Base-by-base conservation (phyloP, 805 yeast species). In the Hanseniaspora occidentalis region DNA sequence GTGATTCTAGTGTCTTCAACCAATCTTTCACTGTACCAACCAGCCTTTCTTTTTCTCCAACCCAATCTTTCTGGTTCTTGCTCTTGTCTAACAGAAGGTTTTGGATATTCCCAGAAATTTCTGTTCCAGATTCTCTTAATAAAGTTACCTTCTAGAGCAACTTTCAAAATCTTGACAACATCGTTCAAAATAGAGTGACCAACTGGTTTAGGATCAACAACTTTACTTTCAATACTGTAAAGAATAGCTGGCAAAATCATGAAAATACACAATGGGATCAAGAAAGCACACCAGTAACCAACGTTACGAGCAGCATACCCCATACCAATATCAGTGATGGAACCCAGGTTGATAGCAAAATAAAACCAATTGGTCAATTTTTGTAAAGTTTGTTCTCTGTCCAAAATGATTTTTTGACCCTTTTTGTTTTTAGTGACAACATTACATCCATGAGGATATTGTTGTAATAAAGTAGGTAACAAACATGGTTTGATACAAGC, bases 401-500 rank as follows among this genome's bases (percentile, higher is more conserved):
- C 85, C 18, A 72, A 58, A 49, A 80, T 75, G 24, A 82, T 86
- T 38, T 69, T 68, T 53, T 76, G 78, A 43, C 94, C 94, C 21
- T 66, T 54, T 48, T 71, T 69, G 3, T 70, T 72, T 31, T 33
- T 40, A 42, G 84, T 73, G 39, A 70, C 74, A 46, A 76, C 80
- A 49, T 70, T 67, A 43, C 71, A 64, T 54, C 75, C 71, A 35
- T 79, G 77, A 54, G 72, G 76, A 60, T 79, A 84, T 52, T 79
- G 84, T 58, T 85, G 88, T 55, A 83, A 75, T 54, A 83, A 66
- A 21, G 57, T 60, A 4, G 85, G 73, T 23, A 82, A 76, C 66
- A 54, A 44, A 50, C 82, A 81, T 34, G 86, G 69, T 57, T 83
- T 83, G 56, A 83, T 82, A 50, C 85, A 80, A 52, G 92, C 92